These are phyloP conservation scores for Neoboletus brunneissimus DNA, from an alignment of 768 basidiomycete species.

Conservation along the genomic window DNA sequence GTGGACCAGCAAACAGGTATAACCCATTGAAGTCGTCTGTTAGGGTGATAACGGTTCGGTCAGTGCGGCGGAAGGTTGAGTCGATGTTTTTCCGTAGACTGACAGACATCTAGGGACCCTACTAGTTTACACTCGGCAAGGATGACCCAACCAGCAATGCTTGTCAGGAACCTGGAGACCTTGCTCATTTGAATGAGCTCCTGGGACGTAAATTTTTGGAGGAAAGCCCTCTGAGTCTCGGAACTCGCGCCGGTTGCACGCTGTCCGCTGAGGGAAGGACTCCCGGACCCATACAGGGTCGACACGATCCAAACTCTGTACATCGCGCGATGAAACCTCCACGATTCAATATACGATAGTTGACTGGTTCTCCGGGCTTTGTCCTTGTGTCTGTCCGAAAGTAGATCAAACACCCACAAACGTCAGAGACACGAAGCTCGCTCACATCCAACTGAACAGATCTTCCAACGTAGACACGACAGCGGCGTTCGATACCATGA, in stretches of 20 bases:
- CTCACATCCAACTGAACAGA: slow-evolving; percentile 17
- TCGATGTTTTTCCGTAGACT: neutral
- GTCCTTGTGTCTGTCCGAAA: slow-evolving; percentile 12
- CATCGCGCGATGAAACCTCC: slow-evolving; percentile 11
- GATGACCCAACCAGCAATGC: slow-evolving; percentile 5
- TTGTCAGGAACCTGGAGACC: slow-evolving; percentile 4
- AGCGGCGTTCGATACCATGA: slow-evolving; percentile 4
- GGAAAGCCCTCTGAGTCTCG: slow-evolving; percentile 11
- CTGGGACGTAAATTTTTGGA: slow-evolving; percentile 13
- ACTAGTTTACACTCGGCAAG: neutral
- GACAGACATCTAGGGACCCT: slow-evolving; percentile 14
- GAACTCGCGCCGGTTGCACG: neutral
- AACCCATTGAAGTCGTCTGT: slow-evolving; percentile 14
- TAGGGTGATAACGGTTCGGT: neutral
- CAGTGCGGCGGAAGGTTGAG: neutral
- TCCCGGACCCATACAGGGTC: slow-evolving; percentile 3
- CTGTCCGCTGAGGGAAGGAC: neutral
- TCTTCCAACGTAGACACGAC: slow-evolving; percentile 17
- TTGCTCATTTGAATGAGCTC: slow-evolving; percentile 18
- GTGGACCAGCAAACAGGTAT: slow-evolving; percentile 19
- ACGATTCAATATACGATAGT: slow-evolving; percentile 14
- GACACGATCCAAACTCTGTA: slow-evolving; percentile 14
- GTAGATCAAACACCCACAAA: neutral
- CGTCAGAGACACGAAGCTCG: neutral
- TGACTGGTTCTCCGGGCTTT: slow-evolving; percentile 4